Percentiles rank a stretch among this genome's conserved stretches.
phyloP scores from a whole-genome alignment of 768 basidiomycete genomes.

The Boletus sensibilis region DNA sequence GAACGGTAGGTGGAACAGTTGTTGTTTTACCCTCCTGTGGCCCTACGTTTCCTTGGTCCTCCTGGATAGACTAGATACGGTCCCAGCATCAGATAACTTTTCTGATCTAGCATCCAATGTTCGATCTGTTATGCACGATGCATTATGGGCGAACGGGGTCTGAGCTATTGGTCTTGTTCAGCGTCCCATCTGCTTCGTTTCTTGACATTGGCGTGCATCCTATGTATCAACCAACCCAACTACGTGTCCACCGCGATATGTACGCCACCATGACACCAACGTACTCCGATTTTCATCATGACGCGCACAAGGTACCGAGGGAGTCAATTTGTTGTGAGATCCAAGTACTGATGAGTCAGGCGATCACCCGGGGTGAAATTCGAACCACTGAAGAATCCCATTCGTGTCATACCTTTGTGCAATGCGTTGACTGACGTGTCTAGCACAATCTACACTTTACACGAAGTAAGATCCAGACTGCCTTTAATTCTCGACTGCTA shows the following conservation, averaged over 20 bases:
- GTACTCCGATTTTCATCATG: too few species aligned
- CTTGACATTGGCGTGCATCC: background rate
- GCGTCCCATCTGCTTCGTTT: background rate
- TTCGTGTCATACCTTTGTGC: too few species aligned
- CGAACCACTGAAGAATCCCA: background rate
- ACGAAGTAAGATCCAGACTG: background rate
- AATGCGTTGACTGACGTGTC: background rate
- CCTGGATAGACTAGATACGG: background rate
- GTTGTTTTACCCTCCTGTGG: background rate
- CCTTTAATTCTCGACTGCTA: too few species aligned
- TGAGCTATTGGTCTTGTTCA: background rate
- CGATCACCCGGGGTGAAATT: too few species aligned
- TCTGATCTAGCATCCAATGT: background rate
- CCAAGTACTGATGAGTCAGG: too few species aligned
- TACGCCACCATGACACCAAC: background rate
- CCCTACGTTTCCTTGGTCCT: background rate
- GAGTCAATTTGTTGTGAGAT: background rate
- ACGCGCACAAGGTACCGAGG: background rate
- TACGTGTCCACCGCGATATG: background rate
- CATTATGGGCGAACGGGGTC: background rate
- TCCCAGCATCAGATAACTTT: background rate
- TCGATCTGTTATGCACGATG: background rate
- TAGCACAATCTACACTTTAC: background rate
- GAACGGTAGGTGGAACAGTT: background rate
- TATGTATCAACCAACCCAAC: too few species aligned